Evolutionary conservation across 441 rosid species (phyloP).

Genomic region (Adansonia grandidieri): DNA sequence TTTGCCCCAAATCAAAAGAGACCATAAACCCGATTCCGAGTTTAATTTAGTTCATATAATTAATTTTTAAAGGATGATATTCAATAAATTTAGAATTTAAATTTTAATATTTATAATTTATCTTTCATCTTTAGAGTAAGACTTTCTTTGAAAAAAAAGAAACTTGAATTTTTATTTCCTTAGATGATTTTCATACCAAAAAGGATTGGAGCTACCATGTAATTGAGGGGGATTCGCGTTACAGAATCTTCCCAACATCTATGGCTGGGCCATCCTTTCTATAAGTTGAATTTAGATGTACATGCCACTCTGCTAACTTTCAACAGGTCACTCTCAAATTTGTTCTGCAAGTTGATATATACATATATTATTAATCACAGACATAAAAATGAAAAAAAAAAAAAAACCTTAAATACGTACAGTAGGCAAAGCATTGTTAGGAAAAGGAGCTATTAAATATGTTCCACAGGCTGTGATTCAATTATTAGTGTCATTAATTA

Average conservation of each 20-base stretch:
- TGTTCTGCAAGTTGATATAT: neutral
- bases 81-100: no score
- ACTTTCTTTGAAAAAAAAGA: no score
- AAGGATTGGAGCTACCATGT: neutral
- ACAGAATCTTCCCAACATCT: neutral
- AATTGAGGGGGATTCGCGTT: constrained; percentile 16
- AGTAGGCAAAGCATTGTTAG: neutral
- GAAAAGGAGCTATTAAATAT: neutral
- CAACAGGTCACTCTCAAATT: neutral
- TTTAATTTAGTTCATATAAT: no score
- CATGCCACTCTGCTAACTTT: neutral
- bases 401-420: neutral
- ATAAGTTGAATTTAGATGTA: neutral
- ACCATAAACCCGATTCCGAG: no score
- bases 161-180: no score
- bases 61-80: no score
- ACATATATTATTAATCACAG: neutral
- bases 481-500: constrained; percentile 4
- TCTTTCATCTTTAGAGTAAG: no score
- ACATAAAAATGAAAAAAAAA: neutral
- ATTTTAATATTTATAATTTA: no score
- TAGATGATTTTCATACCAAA: constrained; percentile 1
- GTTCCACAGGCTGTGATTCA: neutral
- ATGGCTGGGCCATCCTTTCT: neutral
- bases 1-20: neutral